Percentiles rank a stretch among this genome's conserved stretches.
These are phyloP conservation scores for Xerocomellus chrysenteron DNA, from an alignment of 768 basidiomycete genomes.

Conservation along the genomic window DNA sequence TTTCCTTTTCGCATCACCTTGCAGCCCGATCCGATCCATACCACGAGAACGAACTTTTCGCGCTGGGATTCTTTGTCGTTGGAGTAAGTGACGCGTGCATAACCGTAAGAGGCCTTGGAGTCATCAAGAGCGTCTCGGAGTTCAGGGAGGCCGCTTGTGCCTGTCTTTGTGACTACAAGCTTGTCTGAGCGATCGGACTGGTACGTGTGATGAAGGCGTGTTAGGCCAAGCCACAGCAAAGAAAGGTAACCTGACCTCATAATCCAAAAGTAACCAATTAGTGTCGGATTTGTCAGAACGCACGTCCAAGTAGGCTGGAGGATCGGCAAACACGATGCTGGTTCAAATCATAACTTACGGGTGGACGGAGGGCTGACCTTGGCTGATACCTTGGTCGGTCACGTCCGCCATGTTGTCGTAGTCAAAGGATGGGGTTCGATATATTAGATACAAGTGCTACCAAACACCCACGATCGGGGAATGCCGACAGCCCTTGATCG, in stretches of 20 bases:
- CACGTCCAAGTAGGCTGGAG: slow-evolving; percentile 81
- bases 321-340: slow-evolving; percentile 3
- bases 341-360: slow-evolving; percentile 14
- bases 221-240: slow-evolving; percentile 10
- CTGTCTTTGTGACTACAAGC: slow-evolving; percentile 73
- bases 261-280: slow-evolving; percentile 90
- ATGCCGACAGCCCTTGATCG: slow-evolving; percentile 21
- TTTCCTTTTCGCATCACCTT: slow-evolving; percentile 93
- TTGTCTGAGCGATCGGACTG: slow-evolving; percentile 79
- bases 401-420: slow-evolving; percentile 70
- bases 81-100: slow-evolving; percentile 79
- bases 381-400: slow-evolving; percentile 65
- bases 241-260: slow-evolving; percentile 53
- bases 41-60: slow-evolving; percentile 86
- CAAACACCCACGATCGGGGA: slow-evolving; percentile 10
- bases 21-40: slow-evolving; percentile 79
- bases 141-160: slow-evolving; percentile 77
- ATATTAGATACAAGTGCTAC: background rate
- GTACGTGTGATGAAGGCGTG: slow-evolving; percentile 18
- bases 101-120: slow-evolving; percentile 77
- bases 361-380: slow-evolving; percentile 49
- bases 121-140: slow-evolving; percentile 71
- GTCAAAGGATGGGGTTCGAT: background rate
- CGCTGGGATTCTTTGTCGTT: slow-evolving; percentile 85
- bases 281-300: slow-evolving; percentile 81